Evolutionary conservation across 768 basidiomycete genomes (phyloP), one percentile per base, ranked within the genome.

Genomic region (Filobasidium floriforme): DNA sequence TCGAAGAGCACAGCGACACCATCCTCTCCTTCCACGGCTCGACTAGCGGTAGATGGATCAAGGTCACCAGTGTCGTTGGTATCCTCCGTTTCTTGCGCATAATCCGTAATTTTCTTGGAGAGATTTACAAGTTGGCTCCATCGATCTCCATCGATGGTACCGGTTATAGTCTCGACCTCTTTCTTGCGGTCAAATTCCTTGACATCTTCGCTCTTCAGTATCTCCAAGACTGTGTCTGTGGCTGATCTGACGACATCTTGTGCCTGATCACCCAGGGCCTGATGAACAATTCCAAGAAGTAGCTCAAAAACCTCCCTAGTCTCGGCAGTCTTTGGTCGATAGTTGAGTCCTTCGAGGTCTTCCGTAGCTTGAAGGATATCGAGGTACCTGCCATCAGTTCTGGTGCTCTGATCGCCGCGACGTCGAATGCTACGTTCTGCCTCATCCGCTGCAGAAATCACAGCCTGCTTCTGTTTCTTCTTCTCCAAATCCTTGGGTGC

Each of bases 1-100:
- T 97, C 93, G 66, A 98, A 97, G 6, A 97, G 88, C 9, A 99
- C 93, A 0, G 94, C 94, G 0, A 99, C 94, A n/a, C 94, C 93
- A 52, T 89, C 86, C 72, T 94, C 92, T 66, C 92, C 92, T 70
- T 97, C 94, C 72, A 97, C 69, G n/a, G 92, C 78, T 77, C 88
- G 29, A 28, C 54, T 87, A 57, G 32, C 32, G 32, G 32, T 37
- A 37, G 9, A 9, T 9, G 32, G 32, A 9, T 37, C 32, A 37
- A 37, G 32, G 32, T 37, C 32, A 37, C 32, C 32, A 37, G 32
- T 37, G 32, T 37, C 32, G 32, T 37, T 37, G 32, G 32, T 9
- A 37, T 9, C 32, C 32, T 37, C 32, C 32, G 32, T 37, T 37
- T 37, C 32, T 37, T 37, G 32, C 32, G 32, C 32, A 68, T 91